Percentiles rank a stretch among this genome's conserved stretches.
phyloP scores from a whole-genome alignment of 179 eudicot species.

The Amaranthus tricolor region DNA sequence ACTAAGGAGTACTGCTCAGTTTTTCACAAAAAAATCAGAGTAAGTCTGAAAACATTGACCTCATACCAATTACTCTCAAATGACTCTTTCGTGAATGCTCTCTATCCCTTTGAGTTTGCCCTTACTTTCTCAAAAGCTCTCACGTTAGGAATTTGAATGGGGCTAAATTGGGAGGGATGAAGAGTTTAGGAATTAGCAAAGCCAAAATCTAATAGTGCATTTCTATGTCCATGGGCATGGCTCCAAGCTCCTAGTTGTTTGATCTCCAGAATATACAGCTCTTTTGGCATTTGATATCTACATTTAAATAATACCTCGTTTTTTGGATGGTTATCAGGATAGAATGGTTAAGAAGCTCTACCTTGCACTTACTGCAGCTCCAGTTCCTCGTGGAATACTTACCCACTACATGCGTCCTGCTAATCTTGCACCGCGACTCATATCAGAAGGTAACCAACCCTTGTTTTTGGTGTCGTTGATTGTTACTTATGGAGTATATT shows the following conservation, averaged over 20 bases:
- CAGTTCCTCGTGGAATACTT: constrained; percentile 66
- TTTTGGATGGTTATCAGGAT: constrained; percentile 47
- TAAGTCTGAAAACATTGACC: constrained; percentile 34
- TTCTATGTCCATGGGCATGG: background rate
- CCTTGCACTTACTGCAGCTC: constrained; percentile 92
- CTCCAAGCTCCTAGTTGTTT: background rate
- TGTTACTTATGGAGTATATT: background rate
- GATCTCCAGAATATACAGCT: background rate
- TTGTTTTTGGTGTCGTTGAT: background rate
- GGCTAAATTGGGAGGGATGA: no score
- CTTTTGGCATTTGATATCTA: background rate
- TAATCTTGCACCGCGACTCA: constrained; percentile 71
- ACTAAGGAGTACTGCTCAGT: constrained; percentile 78
- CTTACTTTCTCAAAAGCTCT: no score
- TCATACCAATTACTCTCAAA: background rate
- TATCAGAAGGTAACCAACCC: constrained; percentile 66
- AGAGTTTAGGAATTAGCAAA: background rate
- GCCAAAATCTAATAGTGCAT: background rate
- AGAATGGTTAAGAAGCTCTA: constrained; percentile 86
- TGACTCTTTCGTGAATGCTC: background rate
- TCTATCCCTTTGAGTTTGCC: background rate
- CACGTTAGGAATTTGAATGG: no score
- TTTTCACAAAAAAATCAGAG: constrained; percentile 87
- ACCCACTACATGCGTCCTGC: constrained; percentile 89
- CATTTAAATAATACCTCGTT: background rate